A percentile compares a stretch with the other conserved stretches of the same genome.
Conservation (phyloP, 306 rosid species). For the Senna tora region DNA sequence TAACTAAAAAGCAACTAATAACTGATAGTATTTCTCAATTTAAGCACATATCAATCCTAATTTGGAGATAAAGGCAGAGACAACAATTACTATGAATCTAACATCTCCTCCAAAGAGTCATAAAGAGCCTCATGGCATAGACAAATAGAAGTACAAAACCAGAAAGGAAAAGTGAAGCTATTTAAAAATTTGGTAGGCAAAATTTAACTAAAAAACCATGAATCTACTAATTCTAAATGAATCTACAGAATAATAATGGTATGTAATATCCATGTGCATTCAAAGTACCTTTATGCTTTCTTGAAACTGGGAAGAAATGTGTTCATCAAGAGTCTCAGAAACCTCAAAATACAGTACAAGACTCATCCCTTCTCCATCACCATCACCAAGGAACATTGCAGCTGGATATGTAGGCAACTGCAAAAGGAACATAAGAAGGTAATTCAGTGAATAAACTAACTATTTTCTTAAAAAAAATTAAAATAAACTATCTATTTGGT, state of each 20-base stretch:
- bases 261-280: not conserved
- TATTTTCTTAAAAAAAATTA: no score
- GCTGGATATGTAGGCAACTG: slow-evolving; percentile 97
- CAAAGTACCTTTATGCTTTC: slow-evolving; percentile 73
- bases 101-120: no score
- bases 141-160: not conserved
- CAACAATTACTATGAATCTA: no score
- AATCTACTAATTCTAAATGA: not conserved
- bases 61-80: no score
- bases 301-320: slow-evolving; percentile 74
- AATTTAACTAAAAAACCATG: not conserved
- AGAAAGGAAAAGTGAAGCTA: not conserved
- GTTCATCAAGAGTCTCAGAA: slow-evolving; percentile 64
- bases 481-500: no score
- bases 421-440: slow-evolving; percentile 27
- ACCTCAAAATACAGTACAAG: slow-evolving; percentile 79
- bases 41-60: no score
- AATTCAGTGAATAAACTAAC: no score
- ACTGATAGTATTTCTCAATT: no score
- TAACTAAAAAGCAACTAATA: not conserved
- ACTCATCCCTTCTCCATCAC: slow-evolving; percentile 93
- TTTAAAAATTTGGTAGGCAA: no score
- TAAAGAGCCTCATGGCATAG: no score
- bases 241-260: not conserved
- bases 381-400: slow-evolving; percentile 85